Evolutionary conservation across 2,329 filamentous ascomycete genomes (phyloP).

Genomic region (Aspergillus udagawae): DNA sequence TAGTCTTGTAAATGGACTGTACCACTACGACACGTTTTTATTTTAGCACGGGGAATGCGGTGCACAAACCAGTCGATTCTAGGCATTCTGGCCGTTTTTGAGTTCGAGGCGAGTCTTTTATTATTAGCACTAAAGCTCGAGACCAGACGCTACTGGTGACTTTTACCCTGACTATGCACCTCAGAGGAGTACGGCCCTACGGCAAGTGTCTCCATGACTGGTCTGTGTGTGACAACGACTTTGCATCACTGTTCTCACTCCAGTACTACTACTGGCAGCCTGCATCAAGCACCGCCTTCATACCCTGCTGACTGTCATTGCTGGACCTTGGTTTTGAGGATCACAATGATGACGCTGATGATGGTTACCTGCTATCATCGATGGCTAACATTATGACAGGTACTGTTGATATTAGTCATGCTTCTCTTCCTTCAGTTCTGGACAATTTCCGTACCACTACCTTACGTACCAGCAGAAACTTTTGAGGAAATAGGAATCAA

Average conservation of each 20-base stretch:
- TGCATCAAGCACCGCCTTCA: background rate
- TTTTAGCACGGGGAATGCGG: background rate
- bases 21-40: background rate
- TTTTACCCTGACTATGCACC: background rate
- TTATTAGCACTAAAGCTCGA: background rate
- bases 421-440: background rate
- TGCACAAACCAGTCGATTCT: background rate
- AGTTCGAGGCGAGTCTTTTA: background rate
- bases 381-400: background rate
- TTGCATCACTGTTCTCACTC: slow-evolving; percentile 9
- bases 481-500: background rate
- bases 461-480: background rate
- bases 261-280: background rate
- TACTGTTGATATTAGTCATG: background rate
- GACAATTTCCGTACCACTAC: background rate
- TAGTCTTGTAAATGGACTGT: background rate
- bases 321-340: background rate
- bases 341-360: background rate
- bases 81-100: background rate
- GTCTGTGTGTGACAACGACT: slow-evolving; percentile 7
- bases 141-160: background rate
- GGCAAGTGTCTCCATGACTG: background rate
- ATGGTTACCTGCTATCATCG: background rate
- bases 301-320: background rate
- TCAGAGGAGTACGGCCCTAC: background rate